Conservation (phyloP, 768 basidiomycete genomes). For the Clathrus columnatus region DNA sequence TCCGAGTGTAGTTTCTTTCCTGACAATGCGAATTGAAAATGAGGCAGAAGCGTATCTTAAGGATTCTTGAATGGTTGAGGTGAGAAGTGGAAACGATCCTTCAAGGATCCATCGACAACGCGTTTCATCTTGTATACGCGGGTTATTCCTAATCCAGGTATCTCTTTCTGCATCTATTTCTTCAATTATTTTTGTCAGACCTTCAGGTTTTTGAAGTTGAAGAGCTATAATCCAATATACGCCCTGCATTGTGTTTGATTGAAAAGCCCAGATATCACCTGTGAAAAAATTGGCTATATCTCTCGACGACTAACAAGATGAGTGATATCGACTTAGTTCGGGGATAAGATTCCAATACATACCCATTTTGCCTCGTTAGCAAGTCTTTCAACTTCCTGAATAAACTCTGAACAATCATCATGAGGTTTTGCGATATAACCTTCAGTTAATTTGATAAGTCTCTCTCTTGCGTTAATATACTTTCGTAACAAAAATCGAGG, state of each 20-base stretch:
- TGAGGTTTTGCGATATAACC: background rate
- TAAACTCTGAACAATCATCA: background rate
- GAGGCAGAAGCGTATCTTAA: conserved; percentile 16
- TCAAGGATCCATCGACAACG: background rate
- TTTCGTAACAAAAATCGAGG: conserved; percentile 15
- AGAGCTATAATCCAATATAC: conserved; percentile 18
- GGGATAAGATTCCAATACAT: background rate
- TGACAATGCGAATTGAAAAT: conserved; percentile 16
- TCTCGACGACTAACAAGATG: conserved; percentile 6
- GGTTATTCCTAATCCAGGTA: conserved; percentile 11
- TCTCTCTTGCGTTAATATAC: conserved; percentile 11
- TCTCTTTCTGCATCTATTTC: conserved; percentile 15
- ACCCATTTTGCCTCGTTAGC: background rate
- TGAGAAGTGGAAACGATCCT: conserved; percentile 14
- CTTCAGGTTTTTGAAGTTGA: conserved; percentile 15
- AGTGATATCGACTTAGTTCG: background rate
- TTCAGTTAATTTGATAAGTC: conserved; percentile 9
- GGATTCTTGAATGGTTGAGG: conserved; percentile 20
- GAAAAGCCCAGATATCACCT: conserved; percentile 17
- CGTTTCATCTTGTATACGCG: background rate
- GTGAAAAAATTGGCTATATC: conserved; percentile 13
- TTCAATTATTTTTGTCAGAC: conserved; percentile 14
- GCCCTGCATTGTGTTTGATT: conserved; percentile 19
- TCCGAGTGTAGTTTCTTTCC: conserved; percentile 12
- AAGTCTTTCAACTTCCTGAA: background rate